Conservation (phyloP, 2,329 filamentous ascomycete species). For the Podosphaera leucotricha region DNA sequence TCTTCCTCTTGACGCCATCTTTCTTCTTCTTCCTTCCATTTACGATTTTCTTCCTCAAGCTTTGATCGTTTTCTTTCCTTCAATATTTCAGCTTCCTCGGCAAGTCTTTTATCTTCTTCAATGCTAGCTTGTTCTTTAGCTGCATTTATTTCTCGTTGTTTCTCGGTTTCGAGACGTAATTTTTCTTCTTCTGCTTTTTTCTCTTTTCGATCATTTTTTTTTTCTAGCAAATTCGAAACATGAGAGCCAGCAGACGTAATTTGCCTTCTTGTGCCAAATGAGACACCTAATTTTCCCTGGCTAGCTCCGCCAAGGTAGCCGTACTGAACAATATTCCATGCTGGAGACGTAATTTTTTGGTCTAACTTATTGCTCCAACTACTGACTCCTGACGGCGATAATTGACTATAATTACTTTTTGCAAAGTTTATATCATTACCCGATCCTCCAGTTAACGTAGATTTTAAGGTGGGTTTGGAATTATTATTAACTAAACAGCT, state of each 20-base stretch:
- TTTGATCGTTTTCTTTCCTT: slow-evolving; percentile 34
- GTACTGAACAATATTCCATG: slow-evolving; percentile 97
- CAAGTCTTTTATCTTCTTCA: slow-evolving; percentile 44
- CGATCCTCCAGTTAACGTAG: not conserved
- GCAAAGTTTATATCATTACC: slow-evolving; percentile 28
- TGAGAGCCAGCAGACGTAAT: slow-evolving; percentile 64
- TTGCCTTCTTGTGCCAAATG: slow-evolving; percentile 76
- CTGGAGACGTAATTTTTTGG: slow-evolving; percentile 58
- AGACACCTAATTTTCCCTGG: slow-evolving; percentile 82
- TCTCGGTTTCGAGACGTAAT: slow-evolving; percentile 28
- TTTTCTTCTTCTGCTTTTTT: slow-evolving; percentile 35
- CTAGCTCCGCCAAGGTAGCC: slow-evolving; percentile 96
- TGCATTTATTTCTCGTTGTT: slow-evolving; percentile 24
- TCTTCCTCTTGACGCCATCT: slow-evolving; percentile 61
- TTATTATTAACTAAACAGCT: slow-evolving; percentile 24
- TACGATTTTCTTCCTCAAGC: slow-evolving; percentile 42
- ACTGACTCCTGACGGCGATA: slow-evolving; percentile 39
- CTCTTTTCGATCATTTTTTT: slow-evolving; percentile 43
- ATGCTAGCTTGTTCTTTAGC: slow-evolving; percentile 35
- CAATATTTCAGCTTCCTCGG: slow-evolving; percentile 35
- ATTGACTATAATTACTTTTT: slow-evolving; percentile 29
- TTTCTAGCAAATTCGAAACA: slow-evolving; percentile 65
- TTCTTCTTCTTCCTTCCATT: slow-evolving; percentile 55
- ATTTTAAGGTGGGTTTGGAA: not conserved
- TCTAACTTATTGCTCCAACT: slow-evolving; percentile 79